Conservation (phyloP, 331 rosid species). For the Telfairia occidentalis region DNA sequence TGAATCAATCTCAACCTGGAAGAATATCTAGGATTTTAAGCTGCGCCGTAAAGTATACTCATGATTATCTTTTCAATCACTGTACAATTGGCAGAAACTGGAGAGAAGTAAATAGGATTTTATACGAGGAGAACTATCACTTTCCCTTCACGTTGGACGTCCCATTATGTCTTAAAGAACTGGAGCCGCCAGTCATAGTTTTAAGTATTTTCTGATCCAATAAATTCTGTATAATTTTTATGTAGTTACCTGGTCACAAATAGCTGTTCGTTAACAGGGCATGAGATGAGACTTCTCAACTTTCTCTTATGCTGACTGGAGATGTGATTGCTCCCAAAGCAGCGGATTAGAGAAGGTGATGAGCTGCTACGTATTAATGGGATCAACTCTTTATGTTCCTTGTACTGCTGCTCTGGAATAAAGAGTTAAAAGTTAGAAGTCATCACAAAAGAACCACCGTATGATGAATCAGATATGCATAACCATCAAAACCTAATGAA, state of each 20-base stretch:
- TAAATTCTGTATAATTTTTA: neutral
- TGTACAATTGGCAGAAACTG: neutral
- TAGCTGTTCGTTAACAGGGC: constrained; percentile 82
- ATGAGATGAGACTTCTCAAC: constrained; percentile 63
- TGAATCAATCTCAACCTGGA: neutral
- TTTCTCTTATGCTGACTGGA: constrained; percentile 95
- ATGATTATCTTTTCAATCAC: neutral
- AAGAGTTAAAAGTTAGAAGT: constrained; percentile 12
- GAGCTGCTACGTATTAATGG: constrained; percentile 42
- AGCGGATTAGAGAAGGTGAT: constrained; percentile 33
- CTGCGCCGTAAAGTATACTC: neutral
- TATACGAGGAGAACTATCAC: neutral
- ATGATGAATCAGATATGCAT: neutral
- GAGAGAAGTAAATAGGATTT: neutral
- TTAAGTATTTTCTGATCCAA: neutral
- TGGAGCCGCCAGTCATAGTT: neutral
- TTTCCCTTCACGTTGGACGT: neutral
- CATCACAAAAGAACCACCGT: constrained; percentile 1
- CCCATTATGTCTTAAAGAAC: neutral
- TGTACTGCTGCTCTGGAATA: constrained; percentile 46
- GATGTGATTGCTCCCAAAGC: constrained; percentile 54
- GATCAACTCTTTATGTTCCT: constrained; percentile 82
- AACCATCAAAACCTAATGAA: neutral
- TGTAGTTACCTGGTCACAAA: constrained; percentile 67
- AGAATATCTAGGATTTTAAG: neutral